Evolutionary conservation across 2,329 filamentous ascomycete species (phyloP).

Genomic region (Colletotrichum aenigma): DNA sequence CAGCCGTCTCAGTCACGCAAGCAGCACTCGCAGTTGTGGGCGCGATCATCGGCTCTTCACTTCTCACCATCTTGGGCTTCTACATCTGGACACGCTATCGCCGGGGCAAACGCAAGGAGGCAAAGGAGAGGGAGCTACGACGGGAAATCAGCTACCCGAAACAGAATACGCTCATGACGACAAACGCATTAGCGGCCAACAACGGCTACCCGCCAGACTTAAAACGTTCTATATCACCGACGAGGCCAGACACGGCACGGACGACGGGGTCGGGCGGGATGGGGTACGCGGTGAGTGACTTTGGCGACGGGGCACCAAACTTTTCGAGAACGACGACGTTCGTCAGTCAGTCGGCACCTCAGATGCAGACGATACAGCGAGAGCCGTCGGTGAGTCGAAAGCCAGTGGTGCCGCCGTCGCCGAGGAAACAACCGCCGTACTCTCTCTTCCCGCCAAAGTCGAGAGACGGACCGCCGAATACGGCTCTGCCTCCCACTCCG

Average conservation of each 20-base stretch:
- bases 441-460: conserved; percentile 6
- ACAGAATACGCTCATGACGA: conserved; percentile 21
- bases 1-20: conserved; percentile 45
- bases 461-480: background rate
- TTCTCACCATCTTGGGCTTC: conserved; percentile 41
- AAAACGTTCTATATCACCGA: conserved; percentile 21
- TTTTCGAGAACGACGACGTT: conserved; percentile 11
- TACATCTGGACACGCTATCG: conserved; percentile 37
- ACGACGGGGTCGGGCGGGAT: background rate
- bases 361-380: background rate
- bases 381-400: background rate
- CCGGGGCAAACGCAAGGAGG: conserved; percentile 24
- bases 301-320: conserved; percentile 2
- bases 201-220: conserved; percentile 27
- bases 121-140: background rate
- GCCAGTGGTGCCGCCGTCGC: conserved; percentile 3
- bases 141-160: conserved; percentile 26
- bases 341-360: background rate
- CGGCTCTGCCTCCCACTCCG: background rate
- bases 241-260: conserved; percentile 19
- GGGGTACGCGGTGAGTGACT: conserved; percentile 7
- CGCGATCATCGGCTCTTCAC: conserved; percentile 43
- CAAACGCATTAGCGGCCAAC: background rate
- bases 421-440: background rate
- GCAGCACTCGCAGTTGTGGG: conserved; percentile 45